A percentile compares a stretch with the other conserved stretches of the same genome.
phyloP scores from a whole-genome alignment of 208 protist species.

The Crithidia mellificae region DNA sequence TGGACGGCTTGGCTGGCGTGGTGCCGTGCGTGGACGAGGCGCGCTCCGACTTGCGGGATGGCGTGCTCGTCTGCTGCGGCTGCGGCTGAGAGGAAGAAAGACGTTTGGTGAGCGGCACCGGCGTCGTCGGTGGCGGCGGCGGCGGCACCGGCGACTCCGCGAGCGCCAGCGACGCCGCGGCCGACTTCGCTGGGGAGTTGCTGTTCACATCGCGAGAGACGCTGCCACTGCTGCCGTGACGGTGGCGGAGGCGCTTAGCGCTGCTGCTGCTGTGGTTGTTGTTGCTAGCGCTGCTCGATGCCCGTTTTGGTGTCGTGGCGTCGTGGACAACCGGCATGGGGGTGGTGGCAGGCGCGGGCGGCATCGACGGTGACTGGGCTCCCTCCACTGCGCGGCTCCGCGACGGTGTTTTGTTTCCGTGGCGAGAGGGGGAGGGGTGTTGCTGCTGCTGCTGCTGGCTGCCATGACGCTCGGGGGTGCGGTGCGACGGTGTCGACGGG shows the following conservation, averaged over 20 bases:
- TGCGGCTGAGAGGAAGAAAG: not conserved
- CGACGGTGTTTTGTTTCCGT: not conserved
- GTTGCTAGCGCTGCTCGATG: too few species aligned
- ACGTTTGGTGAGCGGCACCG: conserved; percentile 6
- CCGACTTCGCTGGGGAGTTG: not conserved
- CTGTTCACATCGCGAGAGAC: not conserved
- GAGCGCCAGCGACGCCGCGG: not conserved
- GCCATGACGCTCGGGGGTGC: conserved; percentile 7
- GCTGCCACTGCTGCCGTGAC: conserved; percentile 2
- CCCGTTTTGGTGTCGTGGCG: too few species aligned
- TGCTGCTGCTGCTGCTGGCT: not conserved
- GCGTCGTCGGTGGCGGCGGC: conserved; percentile 24
- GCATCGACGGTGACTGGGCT: conserved; percentile 6
- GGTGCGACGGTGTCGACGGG: conserved; percentile 10
- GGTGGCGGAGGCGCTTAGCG: too few species aligned
- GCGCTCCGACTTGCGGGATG: not conserved
- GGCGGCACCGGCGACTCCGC: conserved; percentile 18
- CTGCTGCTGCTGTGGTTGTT: too few species aligned
- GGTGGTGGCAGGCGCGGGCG: conserved; percentile 20
- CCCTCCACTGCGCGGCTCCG: not conserved
- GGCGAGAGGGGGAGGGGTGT: too few species aligned
- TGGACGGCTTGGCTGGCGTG: not conserved
- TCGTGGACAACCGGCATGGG: conserved; percentile 6
- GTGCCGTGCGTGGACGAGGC: not conserved
- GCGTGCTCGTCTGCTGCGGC: not conserved